Evolutionary conservation across 2,329 filamentous ascomycete genomes (phyloP), one percentile per base, ranked within the genome.

Genomic region (Botrytis medusae): DNA sequence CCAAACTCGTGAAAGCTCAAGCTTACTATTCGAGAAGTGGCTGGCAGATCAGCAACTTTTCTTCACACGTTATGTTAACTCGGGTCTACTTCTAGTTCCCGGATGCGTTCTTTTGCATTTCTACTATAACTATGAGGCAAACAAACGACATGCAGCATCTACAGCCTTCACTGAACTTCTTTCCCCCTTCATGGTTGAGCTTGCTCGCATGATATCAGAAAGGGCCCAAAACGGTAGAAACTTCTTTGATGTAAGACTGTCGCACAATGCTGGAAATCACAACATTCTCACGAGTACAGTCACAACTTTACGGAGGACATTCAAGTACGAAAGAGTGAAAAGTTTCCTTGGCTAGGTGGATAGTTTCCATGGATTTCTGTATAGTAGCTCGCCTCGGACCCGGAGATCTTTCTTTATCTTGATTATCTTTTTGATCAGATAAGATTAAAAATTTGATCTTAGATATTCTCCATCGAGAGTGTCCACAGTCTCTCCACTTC

Each of bases 371-470:
- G n/a, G 40, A 46, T 64, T 64, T 46, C 42, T 64, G 9, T 46
- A 46, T 29, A 25, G 5, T 63, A 44, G 37, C 37, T 42, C 61
- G 34, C 29, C 44, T 57, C 54, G 40, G 42, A 29, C 22, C 25
- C 14, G 8, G 32, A 63, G 10, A 51, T 62, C 42, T 63, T 32
- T 7, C 16, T 51, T 37, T 40, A 67, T 67, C 63, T n/a, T 18
- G 61, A 42, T 71, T 42, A 71, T 71, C 69, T 71, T 51, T 62
- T 54, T 65, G 44, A 71, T 71, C 69, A 65, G 69, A 71, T 65
- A 71, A 65, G 46, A 71, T 51, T 40, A 18, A 25, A 44, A 20
- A 4, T 64, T 64, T 46, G 62, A 64, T 46, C 62, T 46, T 34
- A 42, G 37, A n/a, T 42, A 46, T 32, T 46, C 40, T 25, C n/a